Evolutionary conservation across 345 rosid genomes (phyloP).

Genomic region (Hypericum androsaemum): DNA sequence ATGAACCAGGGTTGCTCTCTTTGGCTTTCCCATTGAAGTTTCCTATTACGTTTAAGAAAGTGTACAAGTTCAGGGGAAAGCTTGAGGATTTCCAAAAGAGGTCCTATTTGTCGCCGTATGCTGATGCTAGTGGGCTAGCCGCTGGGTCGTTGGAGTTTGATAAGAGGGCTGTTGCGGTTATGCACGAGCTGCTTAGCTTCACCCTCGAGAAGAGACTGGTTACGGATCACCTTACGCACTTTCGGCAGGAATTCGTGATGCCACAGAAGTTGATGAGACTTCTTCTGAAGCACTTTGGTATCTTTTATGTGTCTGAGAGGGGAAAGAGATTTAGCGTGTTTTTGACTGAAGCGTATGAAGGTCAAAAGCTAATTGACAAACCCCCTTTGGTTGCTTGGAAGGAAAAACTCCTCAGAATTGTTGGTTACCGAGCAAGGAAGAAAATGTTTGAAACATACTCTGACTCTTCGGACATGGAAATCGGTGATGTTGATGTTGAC

Average conservation of each 20-base stretch:
- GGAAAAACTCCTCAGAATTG: slow-evolving; percentile 49
- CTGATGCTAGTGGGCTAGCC: slow-evolving; percentile 53
- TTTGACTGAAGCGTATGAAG: slow-evolving; percentile 69
- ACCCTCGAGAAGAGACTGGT: slow-evolving; percentile 85
- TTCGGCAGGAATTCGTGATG: slow-evolving; percentile 65
- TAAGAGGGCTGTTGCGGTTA: slow-evolving; percentile 74
- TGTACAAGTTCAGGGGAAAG: slow-evolving; percentile 61
- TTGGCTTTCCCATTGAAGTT: slow-evolving; percentile 70
- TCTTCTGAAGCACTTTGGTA: slow-evolving; percentile 73
- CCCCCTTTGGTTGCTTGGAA: slow-evolving; percentile 56
- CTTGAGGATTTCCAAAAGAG: slow-evolving; percentile 77
- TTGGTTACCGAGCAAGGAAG: slow-evolving; percentile 9
- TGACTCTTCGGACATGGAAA: slow-evolving; percentile 49
- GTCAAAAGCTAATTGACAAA: slow-evolving; percentile 53
- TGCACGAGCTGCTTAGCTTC: slow-evolving; percentile 85
- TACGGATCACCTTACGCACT: slow-evolving; percentile 84
- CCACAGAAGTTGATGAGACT: slow-evolving; percentile 94
- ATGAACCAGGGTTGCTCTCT: slow-evolving; percentile 60
- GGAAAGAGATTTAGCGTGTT: slow-evolving; percentile 88
- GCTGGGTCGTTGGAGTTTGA: slow-evolving; percentile 83
- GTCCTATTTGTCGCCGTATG: slow-evolving; percentile 73
- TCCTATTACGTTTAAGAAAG: slow-evolving; percentile 64
- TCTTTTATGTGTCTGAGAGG: slow-evolving; percentile 84
- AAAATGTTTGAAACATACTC: slow-evolving; percentile 31
- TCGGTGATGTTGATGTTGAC: slow-evolving; percentile 21